Conservation (phyloP, 306 rosid genomes). For the Pyrus bretschneideri region DNA sequence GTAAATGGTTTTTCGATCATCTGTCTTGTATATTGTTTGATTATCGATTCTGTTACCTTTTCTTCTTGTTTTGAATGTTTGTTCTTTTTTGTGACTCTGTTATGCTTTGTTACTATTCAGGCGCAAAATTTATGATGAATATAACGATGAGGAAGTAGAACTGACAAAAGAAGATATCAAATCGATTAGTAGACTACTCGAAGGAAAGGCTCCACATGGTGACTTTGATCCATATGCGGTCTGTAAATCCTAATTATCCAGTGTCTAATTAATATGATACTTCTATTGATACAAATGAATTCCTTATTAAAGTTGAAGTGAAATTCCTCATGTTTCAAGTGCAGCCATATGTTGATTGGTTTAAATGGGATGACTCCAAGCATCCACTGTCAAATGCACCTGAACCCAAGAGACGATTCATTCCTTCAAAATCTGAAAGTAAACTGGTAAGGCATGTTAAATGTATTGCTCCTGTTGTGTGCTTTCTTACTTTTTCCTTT, state of each 20-base stretch:
- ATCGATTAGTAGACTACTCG: slow-evolving; percentile 49
- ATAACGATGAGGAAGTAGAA: slow-evolving; percentile 47
- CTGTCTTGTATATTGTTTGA: neutral
- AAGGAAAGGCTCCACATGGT: slow-evolving; percentile 71
- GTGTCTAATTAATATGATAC: neutral
- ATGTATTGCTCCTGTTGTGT: neutral
- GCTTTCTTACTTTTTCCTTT: neutral
- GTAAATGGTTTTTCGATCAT: neutral
- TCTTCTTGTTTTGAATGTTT: neutral
- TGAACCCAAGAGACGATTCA: slow-evolving; percentile 92
- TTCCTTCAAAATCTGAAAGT: slow-evolving; percentile 91
- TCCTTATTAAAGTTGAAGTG: slow-evolving; percentile 2
- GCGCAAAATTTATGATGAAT: slow-evolving; percentile 59
- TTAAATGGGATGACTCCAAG: slow-evolving; percentile 76
- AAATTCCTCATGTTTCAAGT: slow-evolving; percentile 9
- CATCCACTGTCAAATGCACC: slow-evolving; percentile 92
- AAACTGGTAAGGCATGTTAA: slow-evolving; percentile 45
- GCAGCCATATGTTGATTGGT: slow-evolving; percentile 87
- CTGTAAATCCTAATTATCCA: slow-evolving; percentile 19
- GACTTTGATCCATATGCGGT: slow-evolving; percentile 82
- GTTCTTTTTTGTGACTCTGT: slow-evolving; percentile 8
- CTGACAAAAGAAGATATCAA: slow-evolving; percentile 61
- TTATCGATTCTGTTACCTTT: neutral
- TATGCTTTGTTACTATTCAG: slow-evolving; percentile 29
- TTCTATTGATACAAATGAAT: neutral